Conservation (phyloP, 2,329 filamentous ascomycete genomes). For the Diaporthe citrichinensis region DNA sequence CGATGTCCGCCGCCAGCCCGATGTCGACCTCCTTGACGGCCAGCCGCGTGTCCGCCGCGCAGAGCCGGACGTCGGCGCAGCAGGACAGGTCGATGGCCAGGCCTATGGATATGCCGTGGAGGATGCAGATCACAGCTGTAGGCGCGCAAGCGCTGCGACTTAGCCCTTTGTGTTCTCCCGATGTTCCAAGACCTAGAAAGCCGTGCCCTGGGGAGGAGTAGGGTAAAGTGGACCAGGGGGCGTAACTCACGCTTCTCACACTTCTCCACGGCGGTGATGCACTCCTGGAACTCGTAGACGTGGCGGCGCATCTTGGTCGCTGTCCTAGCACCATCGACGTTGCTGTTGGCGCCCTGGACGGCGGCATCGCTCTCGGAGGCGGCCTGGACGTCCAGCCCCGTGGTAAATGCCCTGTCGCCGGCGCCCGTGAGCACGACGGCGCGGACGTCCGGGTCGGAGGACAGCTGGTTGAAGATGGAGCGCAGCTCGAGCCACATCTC, state of each 20-base stretch:
- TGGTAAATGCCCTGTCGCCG: conserved; percentile 86
- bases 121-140: conserved; percentile 81
- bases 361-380: conserved; percentile 67
- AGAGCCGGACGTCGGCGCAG: conserved; percentile 79
- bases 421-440: conserved; percentile 84
- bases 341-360: conserved; percentile 51
- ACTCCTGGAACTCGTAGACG: conserved; percentile 85
- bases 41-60: conserved; percentile 71
- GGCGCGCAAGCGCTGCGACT: conserved; percentile 2
- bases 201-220: not conserved
- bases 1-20: conserved; percentile 84
- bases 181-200: not conserved
- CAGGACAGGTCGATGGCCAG: conserved; percentile 82
- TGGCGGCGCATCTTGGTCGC: conserved; percentile 75
- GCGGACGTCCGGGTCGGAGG: conserved; percentile 79
- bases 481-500: conserved; percentile 89
- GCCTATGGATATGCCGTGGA: conserved; percentile 85
- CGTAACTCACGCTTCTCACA: conserved; percentile 84
- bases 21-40: conserved; percentile 88
- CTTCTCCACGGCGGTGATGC: conserved; percentile 81
- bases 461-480: conserved; percentile 79
- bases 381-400: conserved; percentile 86
- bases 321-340: conserved; percentile 73
- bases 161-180: not conserved
- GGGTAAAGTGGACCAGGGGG: not conserved